Percentiles rank a stretch among this genome's conserved stretches.
Evolutionary conservation across 768 basidiomycete species (phyloP).

Genomic region (Suillus hirtellus): DNA sequence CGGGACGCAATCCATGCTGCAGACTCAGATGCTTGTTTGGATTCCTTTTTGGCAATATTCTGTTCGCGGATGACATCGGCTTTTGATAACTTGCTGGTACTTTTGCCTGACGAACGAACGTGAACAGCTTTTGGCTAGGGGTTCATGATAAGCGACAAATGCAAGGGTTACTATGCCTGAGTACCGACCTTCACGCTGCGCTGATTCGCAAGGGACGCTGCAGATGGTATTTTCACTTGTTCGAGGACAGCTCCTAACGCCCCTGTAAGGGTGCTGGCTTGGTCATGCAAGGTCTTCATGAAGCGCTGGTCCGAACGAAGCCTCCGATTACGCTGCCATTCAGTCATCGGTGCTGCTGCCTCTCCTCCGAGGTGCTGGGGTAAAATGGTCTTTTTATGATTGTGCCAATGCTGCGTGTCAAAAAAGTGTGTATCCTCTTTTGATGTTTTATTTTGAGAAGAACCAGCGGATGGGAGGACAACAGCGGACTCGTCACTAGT

Average conservation of each 20-base stretch:
- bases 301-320: slow-evolving; percentile 53
- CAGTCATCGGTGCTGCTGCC: slow-evolving; percentile 31
- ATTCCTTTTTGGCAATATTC: slow-evolving; percentile 46
- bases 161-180: background rate
- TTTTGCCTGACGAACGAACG: slow-evolving; percentile 28
- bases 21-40: slow-evolving; percentile 40
- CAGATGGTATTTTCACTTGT: slow-evolving; percentile 52
- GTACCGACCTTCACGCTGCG: slow-evolving; percentile 16
- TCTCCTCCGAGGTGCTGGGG: slow-evolving; percentile 57
- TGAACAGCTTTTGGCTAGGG: slow-evolving; percentile 21
- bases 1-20: slow-evolving; percentile 55
- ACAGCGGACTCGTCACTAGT: slow-evolving; percentile 20
- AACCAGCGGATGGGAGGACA: background rate
- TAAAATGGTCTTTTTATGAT: slow-evolving; percentile 44
- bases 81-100: slow-evolving; percentile 30
- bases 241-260: slow-evolving; percentile 55
- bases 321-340: slow-evolving; percentile 37
- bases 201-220: slow-evolving; percentile 25
- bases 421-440: slow-evolving; percentile 45
- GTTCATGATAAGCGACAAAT: background rate
- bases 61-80: slow-evolving; percentile 44
- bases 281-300: slow-evolving; percentile 55
- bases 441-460: slow-evolving; percentile 15
- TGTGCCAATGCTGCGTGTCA: slow-evolving; percentile 66
- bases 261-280: slow-evolving; percentile 65